A percentile compares a stretch with the other conserved stretches of the same genome.
These are phyloP conservation scores for Cercospora brassicicola DNA, from an alignment of 2,329 filamentous ascomycete genomes.

Conservation along the genomic window DNA sequence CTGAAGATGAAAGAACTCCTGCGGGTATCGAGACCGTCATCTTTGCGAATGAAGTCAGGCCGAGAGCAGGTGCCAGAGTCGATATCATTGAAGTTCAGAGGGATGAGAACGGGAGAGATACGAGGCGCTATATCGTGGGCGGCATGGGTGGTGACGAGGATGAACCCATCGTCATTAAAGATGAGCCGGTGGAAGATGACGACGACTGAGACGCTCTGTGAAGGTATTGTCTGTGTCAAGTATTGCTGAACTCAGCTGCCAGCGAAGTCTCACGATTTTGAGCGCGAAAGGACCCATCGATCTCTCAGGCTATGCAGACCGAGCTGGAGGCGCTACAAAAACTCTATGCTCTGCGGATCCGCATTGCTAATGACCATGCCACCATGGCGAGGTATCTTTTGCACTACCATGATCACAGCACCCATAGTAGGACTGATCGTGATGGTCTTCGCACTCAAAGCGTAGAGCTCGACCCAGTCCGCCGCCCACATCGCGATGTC, in stretches of 20 bases:
- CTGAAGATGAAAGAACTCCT: slow-evolving; percentile 65
- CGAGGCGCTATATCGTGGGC: slow-evolving; percentile 33
- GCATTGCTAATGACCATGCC: background rate
- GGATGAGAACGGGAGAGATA: slow-evolving; percentile 34
- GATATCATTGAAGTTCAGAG: slow-evolving; percentile 46
- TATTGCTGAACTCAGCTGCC: background rate
- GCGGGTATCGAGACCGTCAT: slow-evolving; percentile 81
- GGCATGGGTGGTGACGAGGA: slow-evolving; percentile 25
- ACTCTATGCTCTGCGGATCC: background rate
- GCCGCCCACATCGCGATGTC: background rate
- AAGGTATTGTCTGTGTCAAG: background rate
- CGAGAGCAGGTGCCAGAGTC: slow-evolving; percentile 43
- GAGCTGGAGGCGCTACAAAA: background rate
- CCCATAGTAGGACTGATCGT: too few species aligned
- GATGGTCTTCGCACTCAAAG: background rate
- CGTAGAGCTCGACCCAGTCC: background rate
- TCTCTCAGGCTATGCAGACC: background rate
- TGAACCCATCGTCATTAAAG: slow-evolving; percentile 36
- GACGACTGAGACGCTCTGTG: background rate
- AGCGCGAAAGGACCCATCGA: background rate
- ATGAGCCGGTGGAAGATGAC: slow-evolving; percentile 36
- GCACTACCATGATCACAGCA: background rate
- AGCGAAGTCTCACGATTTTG: background rate
- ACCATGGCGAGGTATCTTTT: background rate
- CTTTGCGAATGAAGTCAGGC: slow-evolving; percentile 65